phyloP scores from a whole-genome alignment of 495 filamentous ascomycete species.

The Penicillium subrubescens region DNA sequence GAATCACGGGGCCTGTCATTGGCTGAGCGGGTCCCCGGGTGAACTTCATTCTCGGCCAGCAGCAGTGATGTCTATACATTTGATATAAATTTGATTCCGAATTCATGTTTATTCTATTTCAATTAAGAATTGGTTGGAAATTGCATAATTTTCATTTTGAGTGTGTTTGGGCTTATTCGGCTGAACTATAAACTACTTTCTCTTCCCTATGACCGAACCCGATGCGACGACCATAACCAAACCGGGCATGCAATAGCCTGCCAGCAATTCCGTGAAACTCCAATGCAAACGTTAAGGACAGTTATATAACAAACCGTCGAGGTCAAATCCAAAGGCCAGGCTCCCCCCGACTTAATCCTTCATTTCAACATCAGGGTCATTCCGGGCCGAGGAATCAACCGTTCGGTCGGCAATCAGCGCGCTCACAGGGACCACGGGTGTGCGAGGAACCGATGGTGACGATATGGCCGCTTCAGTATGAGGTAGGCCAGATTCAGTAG shows the following conservation, averaged over 20 bases:
- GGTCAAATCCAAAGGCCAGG: constrained; percentile 24
- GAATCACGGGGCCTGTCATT: constrained; percentile 50
- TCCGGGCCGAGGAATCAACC: constrained; percentile 23
- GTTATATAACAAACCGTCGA: constrained; percentile 2
- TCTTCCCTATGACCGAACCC: constrained; percentile 13
- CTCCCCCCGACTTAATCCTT: constrained; percentile 32
- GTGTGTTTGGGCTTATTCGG: constrained; percentile 6
- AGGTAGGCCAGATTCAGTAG: constrained; percentile 10
- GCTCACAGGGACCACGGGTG: constrained; percentile 39
- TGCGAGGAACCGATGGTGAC: constrained; percentile 31
- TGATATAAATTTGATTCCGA: neutral
- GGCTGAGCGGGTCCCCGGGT: constrained; percentile 33
- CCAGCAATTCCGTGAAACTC: constrained; percentile 30
- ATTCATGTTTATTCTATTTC: neutral
- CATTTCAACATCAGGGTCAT: constrained; percentile 62
- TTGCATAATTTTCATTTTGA: neutral
- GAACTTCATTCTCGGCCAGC: constrained; percentile 18
- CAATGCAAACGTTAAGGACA: constrained; percentile 25
- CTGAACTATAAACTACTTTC: constrained; percentile 4
- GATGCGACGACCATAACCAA: constrained; percentile 18
- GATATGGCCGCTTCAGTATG: constrained; percentile 20
- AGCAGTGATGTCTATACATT: neutral
- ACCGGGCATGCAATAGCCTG: constrained; percentile 12
- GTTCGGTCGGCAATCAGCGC: constrained; percentile 44
- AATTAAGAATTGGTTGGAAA: neutral